phyloP scores from a whole-genome alignment of 2,329 filamentous ascomycete genomes.

The Colletotrichum lupini region DNA sequence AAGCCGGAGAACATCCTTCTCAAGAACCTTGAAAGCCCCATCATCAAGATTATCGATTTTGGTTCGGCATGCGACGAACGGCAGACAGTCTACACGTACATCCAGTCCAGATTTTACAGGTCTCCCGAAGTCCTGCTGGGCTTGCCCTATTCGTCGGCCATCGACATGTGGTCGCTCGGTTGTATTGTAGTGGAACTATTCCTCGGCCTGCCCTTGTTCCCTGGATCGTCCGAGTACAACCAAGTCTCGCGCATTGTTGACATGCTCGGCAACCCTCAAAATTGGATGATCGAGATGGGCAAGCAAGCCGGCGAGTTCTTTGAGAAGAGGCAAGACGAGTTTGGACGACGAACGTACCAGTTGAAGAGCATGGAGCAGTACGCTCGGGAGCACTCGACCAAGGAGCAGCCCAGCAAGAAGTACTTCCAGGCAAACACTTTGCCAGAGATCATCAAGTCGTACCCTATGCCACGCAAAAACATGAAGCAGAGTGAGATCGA shows the following conservation, averaged over 20 bases:
- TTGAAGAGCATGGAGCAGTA: constrained; percentile 99
- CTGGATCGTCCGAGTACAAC: constrained; percentile 98
- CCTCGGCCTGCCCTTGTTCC: constrained; percentile 92
- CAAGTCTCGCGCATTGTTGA: constrained; percentile 97
- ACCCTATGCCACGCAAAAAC: constrained; percentile 98
- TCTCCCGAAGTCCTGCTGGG: constrained; percentile 97
- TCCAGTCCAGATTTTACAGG: constrained; percentile 97
- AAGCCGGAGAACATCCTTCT: constrained; percentile 98
- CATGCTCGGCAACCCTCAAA: constrained; percentile 95
- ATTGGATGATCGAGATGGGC: constrained; percentile 99
- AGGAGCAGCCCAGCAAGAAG: constrained; percentile 99
- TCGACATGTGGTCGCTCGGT: constrained; percentile 99
- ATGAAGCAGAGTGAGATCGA: constrained; percentile 99
- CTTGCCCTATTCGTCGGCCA: constrained; percentile 95
- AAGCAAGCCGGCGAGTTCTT: constrained; percentile 99
- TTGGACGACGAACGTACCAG: constrained; percentile 88
- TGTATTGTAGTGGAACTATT: constrained; percentile 99
- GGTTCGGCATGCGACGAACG: constrained; percentile 98
- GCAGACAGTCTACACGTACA: constrained; percentile 99
- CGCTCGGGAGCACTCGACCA: constrained; percentile 92
- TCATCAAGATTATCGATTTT: constrained; percentile 99
- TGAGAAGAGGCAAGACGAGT: constrained; percentile 92
- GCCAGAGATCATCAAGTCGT: constrained; percentile 96
- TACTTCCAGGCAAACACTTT: constrained; percentile 96
- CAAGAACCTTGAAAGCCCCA: constrained; percentile 98